Percentiles rank a stretch among this genome's conserved stretches.
These are phyloP conservation scores for Gliomastix tumulicola DNA, from an alignment of 2,329 filamentous ascomycete species.

Conservation along the genomic window DNA sequence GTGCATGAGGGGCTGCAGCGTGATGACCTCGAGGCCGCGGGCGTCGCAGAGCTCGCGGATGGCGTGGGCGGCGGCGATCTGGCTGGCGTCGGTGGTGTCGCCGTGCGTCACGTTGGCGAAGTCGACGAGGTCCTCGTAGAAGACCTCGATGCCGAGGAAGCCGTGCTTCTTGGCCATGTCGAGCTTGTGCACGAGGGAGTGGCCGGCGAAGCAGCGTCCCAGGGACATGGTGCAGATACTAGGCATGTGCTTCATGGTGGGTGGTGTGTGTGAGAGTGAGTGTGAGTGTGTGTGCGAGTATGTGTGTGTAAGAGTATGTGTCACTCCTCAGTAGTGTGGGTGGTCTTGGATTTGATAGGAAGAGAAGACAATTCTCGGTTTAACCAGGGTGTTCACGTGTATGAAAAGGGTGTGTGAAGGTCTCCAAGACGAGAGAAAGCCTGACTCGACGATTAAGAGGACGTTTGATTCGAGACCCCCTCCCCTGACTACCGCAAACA, in stretches of 20 bases:
- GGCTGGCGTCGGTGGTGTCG: constrained; percentile 27
- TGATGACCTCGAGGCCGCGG: constrained; percentile 56
- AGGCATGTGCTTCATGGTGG: constrained; percentile 3
- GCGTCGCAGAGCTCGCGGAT: constrained; percentile 53
- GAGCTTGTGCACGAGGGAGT: constrained; percentile 61
- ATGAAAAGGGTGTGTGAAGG: no score
- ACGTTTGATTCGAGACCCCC: no score
- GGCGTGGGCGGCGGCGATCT: constrained; percentile 49
- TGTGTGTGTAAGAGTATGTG: no score
- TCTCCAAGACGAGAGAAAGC: no score
- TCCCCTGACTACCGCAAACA: no score
- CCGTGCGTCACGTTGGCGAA: constrained; percentile 41
- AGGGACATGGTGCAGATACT: constrained; percentile 72
- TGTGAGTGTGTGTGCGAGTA: no score
- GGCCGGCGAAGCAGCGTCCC: constrained; percentile 61
- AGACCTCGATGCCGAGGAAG: constrained; percentile 66
- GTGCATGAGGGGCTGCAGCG: constrained; percentile 67
- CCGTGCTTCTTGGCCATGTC: constrained; percentile 58
- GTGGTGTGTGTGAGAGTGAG: not conserved
- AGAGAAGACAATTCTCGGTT: no score
- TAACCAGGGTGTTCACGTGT: no score
- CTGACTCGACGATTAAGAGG: no score
- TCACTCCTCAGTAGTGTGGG: no score
- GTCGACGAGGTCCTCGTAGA: constrained; percentile 68
- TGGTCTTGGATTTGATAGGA: no score